phyloP scores from a whole-genome alignment of 1,284 basidiomycete species.

The Rhodotorula sp. region DNA sequence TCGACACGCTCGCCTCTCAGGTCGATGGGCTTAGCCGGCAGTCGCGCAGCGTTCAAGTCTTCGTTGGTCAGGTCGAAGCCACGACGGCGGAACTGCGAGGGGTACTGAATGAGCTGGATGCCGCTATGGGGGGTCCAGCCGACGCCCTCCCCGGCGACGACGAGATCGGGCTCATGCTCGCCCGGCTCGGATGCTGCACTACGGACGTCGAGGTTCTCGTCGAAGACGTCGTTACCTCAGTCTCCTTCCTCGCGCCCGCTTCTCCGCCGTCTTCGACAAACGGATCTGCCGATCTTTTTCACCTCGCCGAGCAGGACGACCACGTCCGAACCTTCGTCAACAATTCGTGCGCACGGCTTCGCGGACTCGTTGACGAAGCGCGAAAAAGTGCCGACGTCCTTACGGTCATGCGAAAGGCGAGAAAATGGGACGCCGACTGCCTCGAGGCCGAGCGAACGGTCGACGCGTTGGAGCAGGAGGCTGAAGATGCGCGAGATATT shows the following conservation, averaged over 20 bases:
- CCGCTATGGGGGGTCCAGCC: too few species aligned
- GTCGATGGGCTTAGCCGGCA: too few species aligned
- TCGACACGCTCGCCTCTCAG: too few species aligned
- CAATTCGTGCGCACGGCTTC: background rate
- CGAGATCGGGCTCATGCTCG: too few species aligned
- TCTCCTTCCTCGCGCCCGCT: background rate
- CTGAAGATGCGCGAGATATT: rapidly evolving
- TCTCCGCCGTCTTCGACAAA: background rate
- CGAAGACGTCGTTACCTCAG: too few species aligned
- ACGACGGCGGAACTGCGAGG: too few species aligned
- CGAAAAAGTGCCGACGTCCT: background rate
- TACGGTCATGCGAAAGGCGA: background rate
- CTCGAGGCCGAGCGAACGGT: background rate
- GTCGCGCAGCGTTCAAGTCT: too few species aligned
- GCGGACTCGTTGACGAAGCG: background rate
- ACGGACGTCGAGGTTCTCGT: too few species aligned
- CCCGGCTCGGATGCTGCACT: too few species aligned
- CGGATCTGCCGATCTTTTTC: background rate
- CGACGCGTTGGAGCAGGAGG: background rate
- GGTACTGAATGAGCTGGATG: too few species aligned
- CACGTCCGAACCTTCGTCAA: conserved; percentile 17
- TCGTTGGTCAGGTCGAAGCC: too few species aligned
- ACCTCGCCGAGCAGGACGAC: conserved; percentile 14
- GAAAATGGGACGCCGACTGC: conserved; percentile 1
- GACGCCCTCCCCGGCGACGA: too few species aligned